These are phyloP conservation scores for Alternaria sp. DNA, from an alignment of 2,329 filamentous ascomycete genomes.

Conservation along the genomic window DNA sequence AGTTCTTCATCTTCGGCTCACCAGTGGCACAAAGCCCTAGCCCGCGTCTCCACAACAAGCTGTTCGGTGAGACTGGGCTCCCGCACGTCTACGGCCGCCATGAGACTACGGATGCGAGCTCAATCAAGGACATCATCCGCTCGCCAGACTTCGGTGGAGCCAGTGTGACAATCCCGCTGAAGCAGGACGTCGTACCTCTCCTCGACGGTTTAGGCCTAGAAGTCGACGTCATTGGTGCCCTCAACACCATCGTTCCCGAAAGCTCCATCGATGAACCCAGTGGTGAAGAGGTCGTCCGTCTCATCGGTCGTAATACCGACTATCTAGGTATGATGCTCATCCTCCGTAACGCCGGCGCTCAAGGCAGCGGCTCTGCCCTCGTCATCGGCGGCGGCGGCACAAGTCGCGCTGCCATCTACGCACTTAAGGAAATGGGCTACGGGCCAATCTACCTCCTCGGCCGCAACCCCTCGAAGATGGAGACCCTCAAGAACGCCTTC, in stretches of 20 bases:
- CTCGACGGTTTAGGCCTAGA: conserved; percentile 82
- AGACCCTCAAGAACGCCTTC: conserved; percentile 73
- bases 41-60: conserved; percentile 85
- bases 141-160: conserved; percentile 84
- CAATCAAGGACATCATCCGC: conserved; percentile 69
- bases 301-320: conserved; percentile 92
- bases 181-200: conserved; percentile 82
- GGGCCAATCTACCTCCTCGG: conserved; percentile 87
- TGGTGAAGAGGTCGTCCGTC: conserved; percentile 54
- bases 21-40: conserved; percentile 84
- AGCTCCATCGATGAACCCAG: conserved; percentile 42
- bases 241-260: conserved; percentile 87
- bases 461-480: conserved; percentile 72
- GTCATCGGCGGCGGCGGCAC: conserved; percentile 93
- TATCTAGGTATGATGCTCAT: conserved; percentile 90
- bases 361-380: conserved; percentile 64
- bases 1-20: conserved; percentile 87
- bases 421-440: conserved; percentile 82
- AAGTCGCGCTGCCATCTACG: conserved; percentile 87
- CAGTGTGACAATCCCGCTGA: conserved; percentile 94
- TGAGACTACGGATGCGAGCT: conserved; percentile 72
- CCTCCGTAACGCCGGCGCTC: conserved; percentile 69
- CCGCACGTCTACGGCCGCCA: conserved; percentile 80
- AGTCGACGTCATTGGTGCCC: conserved; percentile 83
- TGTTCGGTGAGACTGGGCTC: conserved; percentile 78